Base-by-base conservation (phyloP, 352 stramenopile species). In the Globisporangium orthogonon region DNA sequence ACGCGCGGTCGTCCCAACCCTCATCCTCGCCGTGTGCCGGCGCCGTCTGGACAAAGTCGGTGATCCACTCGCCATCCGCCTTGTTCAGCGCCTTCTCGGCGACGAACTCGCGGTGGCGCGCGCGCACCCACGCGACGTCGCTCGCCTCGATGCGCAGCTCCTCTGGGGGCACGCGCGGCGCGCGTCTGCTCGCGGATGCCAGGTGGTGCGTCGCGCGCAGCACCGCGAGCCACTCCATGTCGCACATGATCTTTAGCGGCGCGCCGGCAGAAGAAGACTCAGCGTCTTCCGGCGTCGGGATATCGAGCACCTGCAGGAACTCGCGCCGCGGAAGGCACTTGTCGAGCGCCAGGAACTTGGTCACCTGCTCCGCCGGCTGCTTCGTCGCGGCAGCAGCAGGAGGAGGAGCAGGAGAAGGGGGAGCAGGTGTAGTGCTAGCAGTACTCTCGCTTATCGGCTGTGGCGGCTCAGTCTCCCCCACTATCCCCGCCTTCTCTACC, bases 271-370 rank as follows among this genome's bases (percentile, higher is more conserved):
- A 17, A 5, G 15, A 0, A 9, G 41, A 47, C 41, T 7, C 33
- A 53, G 13, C 43, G 31, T 33, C 29, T n/a, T 5, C n/a, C 18
- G 23, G 23, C 23, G 13, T 53, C 18, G 67, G 54, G 61, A 96
- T 82, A 53, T 98, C 75, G 4, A 98, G 52, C 35, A 99, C 86
- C 54, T 99, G 93, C 39, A 99, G 78, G 65, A 98, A 98, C 35
- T 98, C 87, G 28, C 95, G 74, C 47, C 90, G 83, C 13, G 93
- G 97, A 4, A 99, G 78, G 60, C 95, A 99, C 71, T 99, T 99
- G 81, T 99, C 98, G n/a, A 99, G 77, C 30, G 97, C 96, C n/a
- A 99, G 65, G 71, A 99, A 99, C 40, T 88, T 86, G 30, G 97
- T 99, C 62, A 69, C 62, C 11, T 54, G 41, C 23, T 50, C 23